These are phyloP conservation scores for Sordaria brevicollis DNA, from an alignment of 495 filamentous ascomycete species.

Conservation along the genomic window DNA sequence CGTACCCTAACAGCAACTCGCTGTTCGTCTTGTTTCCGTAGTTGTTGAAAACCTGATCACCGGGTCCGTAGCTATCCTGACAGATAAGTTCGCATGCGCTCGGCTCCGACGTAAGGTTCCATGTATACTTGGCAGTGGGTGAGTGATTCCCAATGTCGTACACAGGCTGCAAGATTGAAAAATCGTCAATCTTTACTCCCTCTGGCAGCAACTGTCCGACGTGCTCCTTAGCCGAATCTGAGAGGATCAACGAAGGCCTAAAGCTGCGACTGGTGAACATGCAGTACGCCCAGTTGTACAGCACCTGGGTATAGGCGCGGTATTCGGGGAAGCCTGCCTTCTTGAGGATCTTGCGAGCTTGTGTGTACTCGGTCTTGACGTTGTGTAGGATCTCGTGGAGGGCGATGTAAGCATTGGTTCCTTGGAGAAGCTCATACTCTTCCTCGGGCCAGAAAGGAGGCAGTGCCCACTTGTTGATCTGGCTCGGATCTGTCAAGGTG, in stretches of 20 bases:
- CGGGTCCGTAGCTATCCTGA: constrained; percentile 16
- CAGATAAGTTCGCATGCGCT: constrained; percentile 21
- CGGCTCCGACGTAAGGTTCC: constrained; percentile 23
- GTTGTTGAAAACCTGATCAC: constrained; percentile 41
- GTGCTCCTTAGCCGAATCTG: constrained; percentile 4
- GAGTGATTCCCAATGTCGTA: constrained; percentile 46
- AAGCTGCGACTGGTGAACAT: constrained; percentile 47
- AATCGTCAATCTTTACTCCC: constrained; percentile 31
- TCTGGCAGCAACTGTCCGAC: constrained; percentile 4
- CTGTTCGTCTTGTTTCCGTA: constrained; percentile 44
- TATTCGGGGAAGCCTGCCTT: constrained; percentile 17
- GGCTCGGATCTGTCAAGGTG: constrained; percentile 38
- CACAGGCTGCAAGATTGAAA: constrained; percentile 42
- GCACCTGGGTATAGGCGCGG: constrained; percentile 26
- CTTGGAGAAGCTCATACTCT: constrained; percentile 34
- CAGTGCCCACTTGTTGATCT: constrained; percentile 25
- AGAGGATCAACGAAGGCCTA: constrained; percentile 33
- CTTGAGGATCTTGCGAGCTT: constrained; percentile 29
- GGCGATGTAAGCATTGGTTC: constrained; percentile 39
- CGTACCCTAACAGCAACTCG: constrained; percentile 44
- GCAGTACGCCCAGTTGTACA: constrained; percentile 46
- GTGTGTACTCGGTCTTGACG: constrained; percentile 32
- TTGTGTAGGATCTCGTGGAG: constrained; percentile 32
- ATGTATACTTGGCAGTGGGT: constrained; percentile 29
- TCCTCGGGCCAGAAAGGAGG: constrained; percentile 36